Evolutionary conservation across 2,329 filamentous ascomycete genomes (phyloP), one percentile per base, ranked within the genome.

Genomic region (Pleurostoma richardsiae): DNA sequence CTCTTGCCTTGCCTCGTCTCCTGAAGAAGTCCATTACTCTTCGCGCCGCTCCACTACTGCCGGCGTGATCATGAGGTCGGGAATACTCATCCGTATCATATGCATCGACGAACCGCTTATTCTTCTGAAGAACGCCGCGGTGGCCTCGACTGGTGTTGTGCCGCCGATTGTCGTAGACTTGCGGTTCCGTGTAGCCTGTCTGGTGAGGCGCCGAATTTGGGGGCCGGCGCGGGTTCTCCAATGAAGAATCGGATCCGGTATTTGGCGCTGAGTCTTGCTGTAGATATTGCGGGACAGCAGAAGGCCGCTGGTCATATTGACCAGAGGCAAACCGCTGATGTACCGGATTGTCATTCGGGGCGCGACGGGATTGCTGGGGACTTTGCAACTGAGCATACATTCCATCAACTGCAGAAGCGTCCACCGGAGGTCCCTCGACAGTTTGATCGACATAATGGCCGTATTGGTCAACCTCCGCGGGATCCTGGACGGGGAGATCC

Each of bases 21-120:
- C 94, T 80, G 74, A 99, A 99, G 68, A 97, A 96, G 70, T 99
- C 92, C 91, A 99, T 97, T 38, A 99, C 94, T 62, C 90, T 84
- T 64, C 91, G 86, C 10, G 91, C 90, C 3, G 90, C 88, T 47
- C 89, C 89, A 53, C 85, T 92, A 65, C 88, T 95, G 40, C 92
- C 92, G 30, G 84, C 84, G 59, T 90, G 84, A 44, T 84, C 80
- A 45, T 76, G 74, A 33, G 65, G 64, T 36, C n/a, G 33, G 8
- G 33, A 8, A 36, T 8, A 36, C 43, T 81, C 79, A 55, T 89
- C 86, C 52, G 83, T 80, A 50, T 96, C 90, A 63, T 95, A 96
- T 2, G 88, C 90, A 58, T 96, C 90, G 2, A 81, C 85, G 57
- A 99, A 96, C 54, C 90, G 83, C 67, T 92, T 90, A 64, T 84